These are phyloP conservation scores for Gonium pectorale DNA, from an alignment of 139 green algal species.

Conservation along the genomic window DNA sequence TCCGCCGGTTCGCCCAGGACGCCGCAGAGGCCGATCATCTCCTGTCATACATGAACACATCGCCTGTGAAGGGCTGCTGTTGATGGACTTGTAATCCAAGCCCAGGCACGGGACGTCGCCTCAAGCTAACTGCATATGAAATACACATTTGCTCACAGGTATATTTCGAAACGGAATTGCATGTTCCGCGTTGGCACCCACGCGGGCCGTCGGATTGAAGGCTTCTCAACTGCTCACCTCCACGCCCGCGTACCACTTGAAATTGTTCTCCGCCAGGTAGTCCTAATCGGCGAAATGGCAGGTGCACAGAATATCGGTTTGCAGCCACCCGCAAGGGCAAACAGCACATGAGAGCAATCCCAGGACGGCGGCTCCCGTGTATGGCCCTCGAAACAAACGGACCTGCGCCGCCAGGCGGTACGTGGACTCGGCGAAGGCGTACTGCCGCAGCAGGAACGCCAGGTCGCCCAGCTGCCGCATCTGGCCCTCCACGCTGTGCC, in stretches of 20 bases:
- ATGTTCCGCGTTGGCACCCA: no score
- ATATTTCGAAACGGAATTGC: no score
- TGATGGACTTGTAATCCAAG: no score
- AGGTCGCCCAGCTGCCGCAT: conserved; percentile 89
- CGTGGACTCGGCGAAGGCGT: conserved; percentile 78
- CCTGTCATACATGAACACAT: conserved; percentile 42
- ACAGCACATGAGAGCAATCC: no score
- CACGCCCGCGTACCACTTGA: conserved; percentile 80
- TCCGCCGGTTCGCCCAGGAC: conserved; percentile 43
- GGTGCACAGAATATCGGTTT: neutral
- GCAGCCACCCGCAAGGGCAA: neutral
- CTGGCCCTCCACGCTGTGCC: conserved; percentile 78
- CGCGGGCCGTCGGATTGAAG: neutral
- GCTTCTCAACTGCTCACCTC: conserved; percentile 69
- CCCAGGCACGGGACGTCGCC: no score
- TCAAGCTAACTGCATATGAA: no score
- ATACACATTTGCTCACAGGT: no score
- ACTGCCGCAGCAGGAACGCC: conserved; percentile 88
- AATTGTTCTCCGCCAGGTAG: conserved; percentile 61
- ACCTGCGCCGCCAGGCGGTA: conserved; percentile 82
- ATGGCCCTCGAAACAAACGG: neutral
- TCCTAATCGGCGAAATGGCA: conserved; percentile 36
- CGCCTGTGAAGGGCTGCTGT: neutral
- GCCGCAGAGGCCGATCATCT: conserved; percentile 67
- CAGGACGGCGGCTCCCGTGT: neutral